A percentile compares a stretch with the other conserved stretches of the same genome.
phyloP scores from a whole-genome alignment of 176 grass and related monocot species.

The Ensete glaucum region DNA sequence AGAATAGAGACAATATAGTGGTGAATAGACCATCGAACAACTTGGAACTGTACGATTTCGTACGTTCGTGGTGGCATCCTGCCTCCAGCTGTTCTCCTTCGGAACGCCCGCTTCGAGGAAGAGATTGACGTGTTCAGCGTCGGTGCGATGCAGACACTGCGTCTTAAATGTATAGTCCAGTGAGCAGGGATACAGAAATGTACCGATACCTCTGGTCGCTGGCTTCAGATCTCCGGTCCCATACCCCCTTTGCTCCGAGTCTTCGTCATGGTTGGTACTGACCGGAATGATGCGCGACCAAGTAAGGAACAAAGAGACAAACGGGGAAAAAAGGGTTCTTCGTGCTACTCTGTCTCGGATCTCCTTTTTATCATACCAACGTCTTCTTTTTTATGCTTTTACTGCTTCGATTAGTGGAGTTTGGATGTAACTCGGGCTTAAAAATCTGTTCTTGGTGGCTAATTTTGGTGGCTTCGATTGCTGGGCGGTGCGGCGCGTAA shows the following conservation, averaged over 20 bases:
- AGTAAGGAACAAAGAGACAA: not conserved
- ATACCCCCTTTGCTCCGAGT: not conserved
- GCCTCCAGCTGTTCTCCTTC: conserved; percentile 1
- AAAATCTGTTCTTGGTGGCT: not conserved
- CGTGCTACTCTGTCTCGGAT: not conserved
- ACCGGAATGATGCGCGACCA: not conserved
- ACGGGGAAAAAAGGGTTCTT: not conserved
- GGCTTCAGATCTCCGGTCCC: too few species aligned
- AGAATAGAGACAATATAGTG: too few species aligned
- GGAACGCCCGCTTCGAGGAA: not conserved
- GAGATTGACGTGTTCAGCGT: not conserved
- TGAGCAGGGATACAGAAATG: too few species aligned
- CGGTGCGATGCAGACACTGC: not conserved
- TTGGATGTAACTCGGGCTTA: not conserved
- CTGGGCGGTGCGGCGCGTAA: not conserved
- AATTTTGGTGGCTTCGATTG: not conserved
- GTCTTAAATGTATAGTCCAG: not conserved
- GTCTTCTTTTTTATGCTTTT: not conserved
- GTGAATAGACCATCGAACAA: too few species aligned
- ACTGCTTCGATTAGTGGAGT: not conserved
- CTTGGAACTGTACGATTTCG: not conserved
- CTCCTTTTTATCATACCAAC: not conserved
- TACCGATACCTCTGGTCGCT: too few species aligned
- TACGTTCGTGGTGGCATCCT: not conserved
- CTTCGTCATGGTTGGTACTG: not conserved